These are phyloP conservation scores for Pseudocercospora crystallina DNA, from an alignment of 2,329 filamentous ascomycete genomes.

Conservation along the genomic window DNA sequence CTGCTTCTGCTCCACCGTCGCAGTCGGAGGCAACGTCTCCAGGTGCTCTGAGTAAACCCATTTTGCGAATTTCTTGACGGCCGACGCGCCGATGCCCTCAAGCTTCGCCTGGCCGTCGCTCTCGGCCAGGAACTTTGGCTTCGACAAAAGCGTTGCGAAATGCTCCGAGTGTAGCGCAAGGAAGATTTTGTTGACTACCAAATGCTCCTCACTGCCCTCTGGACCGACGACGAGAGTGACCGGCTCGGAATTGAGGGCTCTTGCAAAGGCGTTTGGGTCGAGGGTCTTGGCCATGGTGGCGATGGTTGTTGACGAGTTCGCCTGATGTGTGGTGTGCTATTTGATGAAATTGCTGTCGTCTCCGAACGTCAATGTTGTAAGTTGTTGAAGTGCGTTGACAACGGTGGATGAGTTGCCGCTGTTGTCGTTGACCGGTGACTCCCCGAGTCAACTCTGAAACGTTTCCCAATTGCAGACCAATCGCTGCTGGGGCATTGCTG, in stretches of 20 bases:
- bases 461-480: too few relatives aligned
- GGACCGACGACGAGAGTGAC: neutral
- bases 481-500: too few relatives aligned
- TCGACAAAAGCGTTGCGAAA: neutral
- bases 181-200: slow-evolving; percentile 1
- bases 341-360: neutral
- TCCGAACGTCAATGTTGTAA: too few relatives aligned
- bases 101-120: neutral
- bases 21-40: neutral
- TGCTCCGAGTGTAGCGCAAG: neutral
- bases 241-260: slow-evolving; percentile 1
- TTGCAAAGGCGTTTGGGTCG: neutral
- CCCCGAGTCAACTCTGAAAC: too few relatives aligned
- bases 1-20: neutral
- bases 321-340: neutral
- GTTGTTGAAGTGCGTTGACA: too few relatives aligned
- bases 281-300: slow-evolving; percentile 2
- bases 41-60: slow-evolving; percentile 1
- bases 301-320: neutral
- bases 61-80: slow-evolving; percentile 1
- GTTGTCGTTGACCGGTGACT: too few relatives aligned
- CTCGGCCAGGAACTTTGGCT: neutral
- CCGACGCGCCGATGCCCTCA: neutral
- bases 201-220: neutral
- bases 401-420: too few relatives aligned